Conservation (phyloP, 1,139 yeast species). For the Yamadazyma mexicana region DNA sequence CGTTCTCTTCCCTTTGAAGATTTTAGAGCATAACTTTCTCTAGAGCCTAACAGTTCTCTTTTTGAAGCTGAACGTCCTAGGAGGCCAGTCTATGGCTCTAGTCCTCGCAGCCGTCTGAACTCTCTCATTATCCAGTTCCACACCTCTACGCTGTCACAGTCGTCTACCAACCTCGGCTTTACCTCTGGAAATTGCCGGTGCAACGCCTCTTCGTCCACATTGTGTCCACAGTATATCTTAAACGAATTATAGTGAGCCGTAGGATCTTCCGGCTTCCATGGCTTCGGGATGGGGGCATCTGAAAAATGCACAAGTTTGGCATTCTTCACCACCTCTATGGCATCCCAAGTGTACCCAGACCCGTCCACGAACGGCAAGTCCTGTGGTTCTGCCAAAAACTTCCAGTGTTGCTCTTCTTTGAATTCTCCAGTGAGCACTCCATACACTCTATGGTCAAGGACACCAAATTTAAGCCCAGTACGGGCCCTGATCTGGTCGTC, state of each 20-base stretch:
- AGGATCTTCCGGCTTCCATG: slow-evolving; percentile 36
- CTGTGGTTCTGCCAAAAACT: slow-evolving; percentile 32
- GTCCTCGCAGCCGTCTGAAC: neutral
- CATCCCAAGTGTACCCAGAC: slow-evolving; percentile 29
- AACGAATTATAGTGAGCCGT: slow-evolving; percentile 24
- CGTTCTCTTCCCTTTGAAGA: no score
- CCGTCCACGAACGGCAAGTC: slow-evolving; percentile 29
- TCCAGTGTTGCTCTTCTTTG: slow-evolving; percentile 26
- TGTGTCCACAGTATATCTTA: slow-evolving; percentile 26
- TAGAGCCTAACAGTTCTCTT: no score
- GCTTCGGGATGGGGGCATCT: slow-evolving; percentile 49
- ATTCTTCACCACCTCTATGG: slow-evolving; percentile 18
- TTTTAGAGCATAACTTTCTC: no score
- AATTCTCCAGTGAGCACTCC: slow-evolving; percentile 54
- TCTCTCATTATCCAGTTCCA: slow-evolving; percentile 30
- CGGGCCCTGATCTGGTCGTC: slow-evolving; percentile 7
- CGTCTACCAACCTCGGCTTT: slow-evolving; percentile 30
- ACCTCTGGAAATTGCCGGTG: slow-evolving; percentile 22
- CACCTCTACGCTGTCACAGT: slow-evolving; percentile 32
- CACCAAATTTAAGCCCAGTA: slow-evolving; percentile 21
- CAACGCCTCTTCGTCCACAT: slow-evolving; percentile 16
- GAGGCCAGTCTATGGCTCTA: neutral
- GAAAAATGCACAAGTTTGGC: slow-evolving; percentile 41
- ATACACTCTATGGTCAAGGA: slow-evolving; percentile 47
- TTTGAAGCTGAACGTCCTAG: no score